phyloP scores from a whole-genome alignment of 2,329 filamentous ascomycete species.

The Gaeumannomyces tritici region DNA sequence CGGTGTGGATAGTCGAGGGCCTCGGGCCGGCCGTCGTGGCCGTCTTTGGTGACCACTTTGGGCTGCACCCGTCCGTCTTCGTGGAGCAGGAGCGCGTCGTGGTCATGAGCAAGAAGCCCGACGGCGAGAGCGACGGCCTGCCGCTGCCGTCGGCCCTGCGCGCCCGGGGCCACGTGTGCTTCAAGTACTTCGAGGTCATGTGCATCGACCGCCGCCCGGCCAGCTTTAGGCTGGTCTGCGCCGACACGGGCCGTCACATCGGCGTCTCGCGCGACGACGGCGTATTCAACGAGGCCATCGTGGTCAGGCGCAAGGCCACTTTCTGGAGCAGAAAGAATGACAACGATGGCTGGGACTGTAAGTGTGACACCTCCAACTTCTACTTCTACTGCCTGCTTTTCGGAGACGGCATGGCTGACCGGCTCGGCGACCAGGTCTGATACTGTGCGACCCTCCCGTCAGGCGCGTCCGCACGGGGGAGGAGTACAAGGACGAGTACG shows the following conservation, averaged over 20 bases:
- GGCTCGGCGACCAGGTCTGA: constrained; percentile 7
- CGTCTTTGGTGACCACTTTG: constrained; percentile 12
- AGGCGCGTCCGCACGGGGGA: constrained; percentile 10
- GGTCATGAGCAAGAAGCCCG: constrained; percentile 11
- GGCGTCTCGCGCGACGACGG: constrained; percentile 11
- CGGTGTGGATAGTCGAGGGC: constrained; percentile 14
- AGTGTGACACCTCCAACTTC: background rate
- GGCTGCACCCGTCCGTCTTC: constrained; percentile 14
- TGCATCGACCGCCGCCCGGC: constrained; percentile 10
- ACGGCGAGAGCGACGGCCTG: constrained; percentile 14
- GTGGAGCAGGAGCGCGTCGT: constrained; percentile 16
- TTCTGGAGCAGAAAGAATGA: constrained; percentile 11
- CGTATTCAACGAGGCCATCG: constrained; percentile 11
- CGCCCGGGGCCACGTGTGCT: constrained; percentile 8
- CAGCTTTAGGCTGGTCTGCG: constrained; percentile 14
- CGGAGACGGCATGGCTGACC: background rate
- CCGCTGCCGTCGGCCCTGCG: constrained; percentile 12
- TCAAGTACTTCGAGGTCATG: constrained; percentile 15
- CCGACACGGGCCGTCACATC: constrained; percentile 14
- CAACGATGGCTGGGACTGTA: constrained; percentile 13
- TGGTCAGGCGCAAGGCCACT: constrained; percentile 13
- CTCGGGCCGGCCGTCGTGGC: constrained; percentile 12
- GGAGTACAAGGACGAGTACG: constrained; percentile 8
- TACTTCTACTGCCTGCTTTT: background rate
- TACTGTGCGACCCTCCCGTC: constrained; percentile 14